A percentile compares a stretch with the other conserved stretches of the same genome.
Conservation (phyloP, 805 yeast species). For the Candida wancherniae region DNA sequence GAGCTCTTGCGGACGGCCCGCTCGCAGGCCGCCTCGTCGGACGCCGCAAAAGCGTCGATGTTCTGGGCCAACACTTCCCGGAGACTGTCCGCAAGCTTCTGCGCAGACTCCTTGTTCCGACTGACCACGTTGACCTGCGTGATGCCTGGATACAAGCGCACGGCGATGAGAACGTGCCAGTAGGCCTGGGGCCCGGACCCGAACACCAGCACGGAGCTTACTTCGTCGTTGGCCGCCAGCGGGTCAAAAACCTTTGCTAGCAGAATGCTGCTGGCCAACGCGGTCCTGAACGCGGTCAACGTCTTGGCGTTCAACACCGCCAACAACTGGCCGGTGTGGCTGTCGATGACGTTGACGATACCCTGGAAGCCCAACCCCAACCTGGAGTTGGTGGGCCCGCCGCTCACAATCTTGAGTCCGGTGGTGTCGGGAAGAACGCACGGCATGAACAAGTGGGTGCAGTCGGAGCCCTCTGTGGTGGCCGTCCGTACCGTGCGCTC, state of each 20-base stretch:
- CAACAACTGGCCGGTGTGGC: constrained; percentile 43
- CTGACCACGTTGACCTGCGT: constrained; percentile 42
- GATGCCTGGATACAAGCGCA: constrained; percentile 34
- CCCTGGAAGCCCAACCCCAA: constrained; percentile 54
- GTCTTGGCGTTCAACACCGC: constrained; percentile 57
- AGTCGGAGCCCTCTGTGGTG: constrained; percentile 25
- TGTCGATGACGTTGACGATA: constrained; percentile 46
- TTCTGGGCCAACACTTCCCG: constrained; percentile 21
- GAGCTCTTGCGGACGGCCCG: constrained; percentile 34
- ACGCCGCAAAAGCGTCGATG: constrained; percentile 2
- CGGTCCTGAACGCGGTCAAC: constrained; percentile 65
- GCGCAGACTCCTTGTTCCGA: constrained; percentile 40
- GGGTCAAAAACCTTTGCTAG: constrained; percentile 28
- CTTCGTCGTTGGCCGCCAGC: constrained; percentile 17
- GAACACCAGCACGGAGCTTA: constrained; percentile 36
- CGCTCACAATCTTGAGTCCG: constrained; percentile 59
- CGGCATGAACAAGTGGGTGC: constrained; percentile 62
- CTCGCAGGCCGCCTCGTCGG: too few species aligned
- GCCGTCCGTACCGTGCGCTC: constrained; percentile 46
- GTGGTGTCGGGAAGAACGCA: constrained; percentile 48
- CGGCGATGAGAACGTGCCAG: constrained; percentile 54
- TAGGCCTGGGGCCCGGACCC: constrained; percentile 64
- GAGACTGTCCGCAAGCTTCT: constrained; percentile 23
- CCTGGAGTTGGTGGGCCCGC: constrained; percentile 36
- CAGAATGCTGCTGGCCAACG: constrained; percentile 50